Evolutionary conservation across 805 yeast species (phyloP), one percentile per base, ranked within the genome.

Genomic region (Saccharomycopsis malanga): DNA sequence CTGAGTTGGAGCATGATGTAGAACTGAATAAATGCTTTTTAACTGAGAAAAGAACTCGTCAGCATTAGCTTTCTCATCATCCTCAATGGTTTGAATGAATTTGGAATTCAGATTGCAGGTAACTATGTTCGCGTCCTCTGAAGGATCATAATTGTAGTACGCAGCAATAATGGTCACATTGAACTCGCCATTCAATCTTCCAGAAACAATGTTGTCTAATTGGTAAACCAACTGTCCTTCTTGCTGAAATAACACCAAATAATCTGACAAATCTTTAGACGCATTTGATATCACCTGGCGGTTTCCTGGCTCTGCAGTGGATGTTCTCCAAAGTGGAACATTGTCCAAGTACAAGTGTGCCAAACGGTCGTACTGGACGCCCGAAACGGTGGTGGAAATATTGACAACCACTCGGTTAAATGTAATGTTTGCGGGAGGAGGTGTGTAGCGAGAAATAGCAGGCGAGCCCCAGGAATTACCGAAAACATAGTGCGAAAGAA

Each of bases 301-400:
- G 56, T 81, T 63, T 48, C 74, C 73, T 1, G 95, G 95, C 62
- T 87, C 95, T 14, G 84, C 79, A 2, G 95, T 87, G 2, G 91
- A 81, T 1, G 87, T 79, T 62, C 95, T 74, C 95, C 95, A 87
- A 34, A 87, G 66, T 53, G 84, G 84, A 14, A 72, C 68, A 27
- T 80, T 85, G 48, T 71, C 70, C 27, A 83, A 61, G 55, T 73
- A 81, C 39, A 85, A 67, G 59, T 81, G 82, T 15, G 79, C 79
- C 54, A 81, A 63, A 50, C 87, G 64, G 57, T 81, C 87, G 54
- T 76, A 79, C 58, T 81, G 87, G 12, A 76, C 71, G 5, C 85
- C 85, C 34, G 62, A 65, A 4, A 75, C 77, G 12, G 71, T 59
- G 7, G 80, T 76, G 44, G 74, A 68, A 43, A 81, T 61, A 3